Base-by-base conservation (phyloP, 805 yeast genomes). In the Sugiyamaella floridensis region DNA sequence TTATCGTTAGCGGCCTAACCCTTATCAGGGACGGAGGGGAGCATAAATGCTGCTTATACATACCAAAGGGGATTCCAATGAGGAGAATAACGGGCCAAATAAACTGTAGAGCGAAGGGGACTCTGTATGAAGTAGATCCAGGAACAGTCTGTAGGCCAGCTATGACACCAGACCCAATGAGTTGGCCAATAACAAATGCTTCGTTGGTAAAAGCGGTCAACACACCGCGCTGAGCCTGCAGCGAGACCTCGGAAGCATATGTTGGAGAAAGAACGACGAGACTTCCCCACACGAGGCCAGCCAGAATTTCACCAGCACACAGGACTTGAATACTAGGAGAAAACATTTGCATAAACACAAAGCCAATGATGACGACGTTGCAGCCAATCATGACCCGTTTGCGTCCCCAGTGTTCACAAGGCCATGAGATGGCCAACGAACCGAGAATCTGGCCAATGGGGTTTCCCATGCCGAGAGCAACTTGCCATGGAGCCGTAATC, bases 81-180 rank as follows among this genome's bases (percentile, higher is more conserved):
- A 73, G 58, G 26, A 81, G 62, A 40, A 81, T 80, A 10, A 73
- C 61, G 11, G 81, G 77, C 83, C 83, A 81, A 4, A 72, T 63
- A 85, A 85, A 81, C 66, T 81, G 86, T 10, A 80, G 53, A 2
- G 80, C 83, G 62, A 77, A 79, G 9, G 85, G 84, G 42, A 78
- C 69, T 52, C 73, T 69, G 63, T 77, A 81, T 6, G 80, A 75
- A 69, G 72, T 60, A 18, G 70, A 60, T 37, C 66, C 59, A 2
- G 57, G 52, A 34, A 59, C 41, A 56, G 48, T 54, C 32, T 56
- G 55, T 55, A 47, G 66, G 47, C 71, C 79, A 56, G 71, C 74
- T 57, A 72, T 66, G n/a, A 81, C 76, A 53, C 86, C 82, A 18
- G 80, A 68, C 11, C 80, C 73, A 50, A 81, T 66, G 46, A 82